phyloP scores from a whole-genome alignment of 176 grass and related monocot genomes.

The Puya raimondii region DNA sequence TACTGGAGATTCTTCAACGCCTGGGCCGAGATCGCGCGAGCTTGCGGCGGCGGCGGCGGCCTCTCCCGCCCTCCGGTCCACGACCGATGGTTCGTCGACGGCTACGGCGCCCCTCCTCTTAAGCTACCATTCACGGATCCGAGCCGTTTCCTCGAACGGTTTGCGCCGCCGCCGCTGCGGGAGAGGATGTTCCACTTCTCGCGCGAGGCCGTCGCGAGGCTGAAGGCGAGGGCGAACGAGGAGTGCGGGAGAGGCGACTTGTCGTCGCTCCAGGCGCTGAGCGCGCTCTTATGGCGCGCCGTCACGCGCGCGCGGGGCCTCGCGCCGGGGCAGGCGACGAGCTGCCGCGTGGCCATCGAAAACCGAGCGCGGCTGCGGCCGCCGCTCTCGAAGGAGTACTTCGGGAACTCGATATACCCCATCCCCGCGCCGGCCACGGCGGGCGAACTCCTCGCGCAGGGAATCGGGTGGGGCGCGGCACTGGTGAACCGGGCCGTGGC shows the following conservation, averaged over 20 bases:
- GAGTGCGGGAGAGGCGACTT: conserved; percentile 30
- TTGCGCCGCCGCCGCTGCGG: conserved; percentile 43
- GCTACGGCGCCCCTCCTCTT: conserved; percentile 69
- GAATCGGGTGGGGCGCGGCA: conserved; percentile 45
- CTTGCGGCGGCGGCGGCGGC: conserved; percentile 38
- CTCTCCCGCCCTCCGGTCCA: conserved; percentile 48
- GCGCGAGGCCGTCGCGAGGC: conserved; percentile 37
- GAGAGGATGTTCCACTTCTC: conserved; percentile 86
- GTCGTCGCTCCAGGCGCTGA: conserved; percentile 85
- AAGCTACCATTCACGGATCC: conserved; percentile 70
- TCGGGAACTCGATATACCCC: conserved; percentile 98
- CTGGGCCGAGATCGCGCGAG: conserved; percentile 39
- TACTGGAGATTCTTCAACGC: conserved; percentile 95
- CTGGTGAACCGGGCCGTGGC: conserved; percentile 48
- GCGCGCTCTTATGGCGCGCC: conserved; percentile 64
- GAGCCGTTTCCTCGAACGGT: no score
- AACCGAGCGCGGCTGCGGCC: conserved; percentile 72
- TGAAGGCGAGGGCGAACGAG: conserved; percentile 58
- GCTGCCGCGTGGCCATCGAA: conserved; percentile 84
- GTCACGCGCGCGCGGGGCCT: conserved; percentile 68
- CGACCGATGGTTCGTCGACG: conserved; percentile 62
- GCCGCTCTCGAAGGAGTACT: conserved; percentile 44
- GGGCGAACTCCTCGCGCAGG: conserved; percentile 41
- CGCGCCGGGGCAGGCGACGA: conserved; percentile 36
- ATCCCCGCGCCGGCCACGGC: conserved; percentile 48